Evolutionary conservation across 2,329 filamentous ascomycete genomes (phyloP).

Genomic region (Calonectria hongkongensis): DNA sequence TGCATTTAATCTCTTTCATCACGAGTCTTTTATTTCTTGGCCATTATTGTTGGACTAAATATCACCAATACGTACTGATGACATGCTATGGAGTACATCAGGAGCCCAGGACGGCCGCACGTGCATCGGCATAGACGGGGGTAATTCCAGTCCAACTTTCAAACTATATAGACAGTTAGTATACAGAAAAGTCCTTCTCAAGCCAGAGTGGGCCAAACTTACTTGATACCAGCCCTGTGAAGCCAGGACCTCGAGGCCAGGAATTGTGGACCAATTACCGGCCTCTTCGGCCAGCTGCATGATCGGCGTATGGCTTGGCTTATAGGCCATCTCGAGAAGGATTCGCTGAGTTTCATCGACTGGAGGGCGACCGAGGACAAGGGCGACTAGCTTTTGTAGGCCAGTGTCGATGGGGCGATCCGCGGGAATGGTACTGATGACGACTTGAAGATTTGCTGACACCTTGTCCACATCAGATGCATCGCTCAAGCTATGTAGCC

Average conservation of each 20-base stretch:
- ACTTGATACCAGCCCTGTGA: constrained; percentile 94
- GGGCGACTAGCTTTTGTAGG: constrained; percentile 79
- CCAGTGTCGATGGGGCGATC: constrained; percentile 86
- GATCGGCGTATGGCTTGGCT: constrained; percentile 86
- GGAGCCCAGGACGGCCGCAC: constrained; percentile 72
- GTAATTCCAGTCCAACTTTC: constrained; percentile 89
- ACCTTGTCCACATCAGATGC: constrained; percentile 68
- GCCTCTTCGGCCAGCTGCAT: constrained; percentile 88
- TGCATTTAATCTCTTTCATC: background rate
- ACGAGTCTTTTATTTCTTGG: background rate
- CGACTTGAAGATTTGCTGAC: constrained; percentile 76
- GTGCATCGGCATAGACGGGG: constrained; percentile 82
- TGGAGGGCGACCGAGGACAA: constrained; percentile 67
- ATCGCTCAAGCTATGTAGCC: constrained; percentile 77
- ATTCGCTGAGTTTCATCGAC: constrained; percentile 69
- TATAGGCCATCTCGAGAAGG: constrained; percentile 97
- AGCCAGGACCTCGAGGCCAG: constrained; percentile 91
- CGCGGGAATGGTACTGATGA: constrained; percentile 93
- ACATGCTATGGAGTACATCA: constrained; percentile 30
- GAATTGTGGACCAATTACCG: constrained; percentile 85
- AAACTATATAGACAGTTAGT: constrained; percentile 71
- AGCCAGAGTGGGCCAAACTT: constrained; percentile 57
- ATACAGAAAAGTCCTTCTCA: constrained; percentile 1
- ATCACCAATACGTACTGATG: constrained; percentile 11
- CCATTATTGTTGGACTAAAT: background rate